A percentile compares a stretch with the other conserved stretches of the same genome.
Conservation (phyloP, 371 early-diverging fungal species). For the Ecytonucleospora hepatopenaei region DNA sequence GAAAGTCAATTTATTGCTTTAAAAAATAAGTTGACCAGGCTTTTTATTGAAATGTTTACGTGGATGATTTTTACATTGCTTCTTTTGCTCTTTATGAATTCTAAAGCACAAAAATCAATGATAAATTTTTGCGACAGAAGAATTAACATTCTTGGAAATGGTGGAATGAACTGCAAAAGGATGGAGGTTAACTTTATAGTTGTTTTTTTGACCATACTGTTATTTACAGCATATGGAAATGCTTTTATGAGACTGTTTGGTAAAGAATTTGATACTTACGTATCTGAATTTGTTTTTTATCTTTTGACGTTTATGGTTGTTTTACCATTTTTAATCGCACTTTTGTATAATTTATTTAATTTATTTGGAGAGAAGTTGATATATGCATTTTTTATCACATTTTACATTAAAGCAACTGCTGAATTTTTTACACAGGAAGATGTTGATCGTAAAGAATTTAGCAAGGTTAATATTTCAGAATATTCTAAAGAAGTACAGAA, state of each 20-base stretch:
- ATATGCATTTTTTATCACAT: constrained; percentile 44
- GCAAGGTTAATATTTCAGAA: constrained; percentile 14
- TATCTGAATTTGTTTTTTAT: neutral
- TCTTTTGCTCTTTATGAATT: neutral
- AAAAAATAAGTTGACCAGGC: neutral
- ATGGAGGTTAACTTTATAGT: constrained; percentile 2
- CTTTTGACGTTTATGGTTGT: neutral
- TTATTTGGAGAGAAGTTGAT: constrained; percentile 39
- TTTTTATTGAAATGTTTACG: neutral
- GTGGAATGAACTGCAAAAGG: neutral
- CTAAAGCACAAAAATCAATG: neutral
- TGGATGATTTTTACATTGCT: neutral
- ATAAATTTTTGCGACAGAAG: neutral
- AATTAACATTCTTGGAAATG: neutral
- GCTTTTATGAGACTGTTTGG: neutral
- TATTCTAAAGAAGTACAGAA: constrained; percentile 44
- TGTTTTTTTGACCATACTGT: constrained; percentile 20
- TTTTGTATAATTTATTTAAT: constrained; percentile 25
- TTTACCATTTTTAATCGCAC: constrained; percentile 1
- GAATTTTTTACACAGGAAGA: constrained; percentile 41
- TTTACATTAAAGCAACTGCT: constrained; percentile 28
- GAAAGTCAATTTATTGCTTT: neutral
- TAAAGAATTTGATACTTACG: neutral
- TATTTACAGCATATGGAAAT: constrained; percentile 1
- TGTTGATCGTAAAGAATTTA: constrained; percentile 34